These are phyloP conservation scores for Lachnellula occidentalis DNA, from an alignment of 2,329 filamentous ascomycete genomes.

Conservation along the genomic window DNA sequence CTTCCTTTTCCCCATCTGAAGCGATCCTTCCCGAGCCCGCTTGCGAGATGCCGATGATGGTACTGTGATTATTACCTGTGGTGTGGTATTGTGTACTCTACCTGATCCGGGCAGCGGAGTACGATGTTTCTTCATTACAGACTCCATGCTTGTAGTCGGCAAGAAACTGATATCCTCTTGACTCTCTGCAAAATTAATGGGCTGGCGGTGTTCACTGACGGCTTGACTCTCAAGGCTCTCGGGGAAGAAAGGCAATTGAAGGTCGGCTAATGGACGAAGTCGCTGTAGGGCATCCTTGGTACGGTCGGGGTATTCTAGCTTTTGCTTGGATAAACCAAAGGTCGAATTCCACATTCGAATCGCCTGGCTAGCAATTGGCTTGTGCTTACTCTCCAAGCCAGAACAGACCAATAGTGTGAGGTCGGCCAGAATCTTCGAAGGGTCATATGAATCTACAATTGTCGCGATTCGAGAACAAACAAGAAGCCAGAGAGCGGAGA, in stretches of 20 bases:
- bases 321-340: conserved; percentile 53
- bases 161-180: conserved; percentile 17
- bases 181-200: conserved; percentile 36
- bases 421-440: conserved; percentile 40
- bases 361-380: conserved; percentile 48
- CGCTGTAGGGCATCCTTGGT: conserved; percentile 59
- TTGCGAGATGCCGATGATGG: conserved; percentile 12
- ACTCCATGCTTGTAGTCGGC: conserved; percentile 8
- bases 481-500: conserved; percentile 45
- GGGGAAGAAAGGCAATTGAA: conserved; percentile 44
- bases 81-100: conserved; percentile 14
- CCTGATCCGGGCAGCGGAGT: conserved; percentile 7
- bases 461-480: conserved; percentile 35
- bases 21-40: conserved; percentile 23
- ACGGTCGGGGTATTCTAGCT: conserved; percentile 56
- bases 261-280: conserved; percentile 49
- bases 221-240: conserved; percentile 32
- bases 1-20: conserved; percentile 33
- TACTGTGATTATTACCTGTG: conserved; percentile 20
- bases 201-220: conserved; percentile 14
- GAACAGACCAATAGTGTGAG: conserved; percentile 52
- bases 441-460: conserved; percentile 33
- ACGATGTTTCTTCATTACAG: conserved; percentile 6
- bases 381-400: conserved; percentile 52
- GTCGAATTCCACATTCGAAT: conserved; percentile 64